Evolutionary conservation across 768 basidiomycete species (phyloP).

Genomic region (Clathrus columnatus): DNA sequence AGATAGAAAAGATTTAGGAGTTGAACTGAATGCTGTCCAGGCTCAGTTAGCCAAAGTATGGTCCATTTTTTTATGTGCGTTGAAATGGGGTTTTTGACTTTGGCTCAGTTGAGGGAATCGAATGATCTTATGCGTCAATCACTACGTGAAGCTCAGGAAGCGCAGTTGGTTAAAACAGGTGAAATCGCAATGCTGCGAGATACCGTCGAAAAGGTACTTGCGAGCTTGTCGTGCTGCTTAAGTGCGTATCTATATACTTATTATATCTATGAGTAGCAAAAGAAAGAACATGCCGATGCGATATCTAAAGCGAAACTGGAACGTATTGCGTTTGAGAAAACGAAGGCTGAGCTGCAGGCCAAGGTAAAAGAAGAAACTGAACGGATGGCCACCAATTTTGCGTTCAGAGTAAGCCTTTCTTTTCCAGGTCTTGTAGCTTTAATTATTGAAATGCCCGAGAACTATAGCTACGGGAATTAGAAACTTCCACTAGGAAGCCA

Average conservation of each 20-base stretch:
- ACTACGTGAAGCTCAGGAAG: conserved; percentile 40
- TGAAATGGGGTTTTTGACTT: background rate
- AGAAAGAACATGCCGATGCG: conserved; percentile 51
- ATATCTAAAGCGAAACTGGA: conserved; percentile 46
- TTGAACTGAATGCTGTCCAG: background rate
- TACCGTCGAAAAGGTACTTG: conserved; percentile 61
- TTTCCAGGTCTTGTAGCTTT: background rate
- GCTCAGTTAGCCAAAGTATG: conserved; percentile 29
- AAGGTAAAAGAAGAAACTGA: conserved; percentile 62
- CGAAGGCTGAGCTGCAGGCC: conserved; percentile 46
- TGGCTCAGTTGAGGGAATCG: conserved; percentile 45
- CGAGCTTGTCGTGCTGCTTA: too few species aligned
- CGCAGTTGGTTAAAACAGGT: conserved; percentile 53
- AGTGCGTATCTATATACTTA: too few species aligned
- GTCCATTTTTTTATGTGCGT: background rate
- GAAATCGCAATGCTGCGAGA: conserved; percentile 62
- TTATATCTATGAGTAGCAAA: conserved; percentile 38
- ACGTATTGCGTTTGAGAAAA: conserved; percentile 53
- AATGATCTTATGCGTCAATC: conserved; percentile 39
- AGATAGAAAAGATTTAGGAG: background rate
- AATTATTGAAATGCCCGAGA: background rate
- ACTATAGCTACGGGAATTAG: conserved; percentile 58
- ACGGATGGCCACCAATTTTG: conserved; percentile 55
- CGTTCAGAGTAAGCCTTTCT: conserved; percentile 48
- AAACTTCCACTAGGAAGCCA: conserved; percentile 44